These are phyloP conservation scores for Penicillium alfredii DNA, from an alignment of 495 filamentous ascomycete genomes.

Conservation along the genomic window DNA sequence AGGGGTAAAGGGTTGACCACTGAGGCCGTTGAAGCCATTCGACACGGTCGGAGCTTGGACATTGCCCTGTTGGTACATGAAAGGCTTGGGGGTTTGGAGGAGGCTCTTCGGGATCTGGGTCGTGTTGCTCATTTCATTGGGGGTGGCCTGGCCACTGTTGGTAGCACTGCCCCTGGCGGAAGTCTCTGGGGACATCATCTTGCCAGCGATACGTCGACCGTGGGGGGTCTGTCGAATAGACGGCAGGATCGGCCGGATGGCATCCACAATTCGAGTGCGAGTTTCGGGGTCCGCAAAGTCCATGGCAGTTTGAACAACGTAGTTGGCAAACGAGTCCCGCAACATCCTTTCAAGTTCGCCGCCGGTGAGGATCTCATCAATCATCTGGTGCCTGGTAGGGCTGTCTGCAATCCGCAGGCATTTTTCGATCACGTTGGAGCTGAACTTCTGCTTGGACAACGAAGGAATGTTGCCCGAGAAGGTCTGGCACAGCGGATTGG, in stretches of 20 bases:
- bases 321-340: conserved; percentile 90
- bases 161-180: conserved; percentile 30
- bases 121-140: conserved; percentile 32
- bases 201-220: conserved; percentile 84
- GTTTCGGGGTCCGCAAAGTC: conserved; percentile 71
- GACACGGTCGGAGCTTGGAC: conserved; percentile 20
- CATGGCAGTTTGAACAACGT: conserved; percentile 94
- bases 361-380: conserved; percentile 71
- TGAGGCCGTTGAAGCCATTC: conserved; percentile 23
- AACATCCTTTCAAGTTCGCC: conserved; percentile 79
- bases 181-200: conserved; percentile 53
- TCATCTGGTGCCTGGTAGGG: conserved; percentile 67
- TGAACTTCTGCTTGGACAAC: conserved; percentile 96
- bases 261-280: conserved; percentile 69
- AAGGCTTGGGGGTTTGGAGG: conserved; percentile 28
- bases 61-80: conserved; percentile 26
- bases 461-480: conserved; percentile 68
- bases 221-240: conserved; percentile 82
- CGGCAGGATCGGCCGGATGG: conserved; percentile 75
- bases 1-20: conserved; percentile 22
- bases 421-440: conserved; percentile 98
- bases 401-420: conserved; percentile 76
- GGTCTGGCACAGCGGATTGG: conserved; percentile 70
- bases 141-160: conserved; percentile 33
- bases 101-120: conserved; percentile 30